Evolutionary conservation across 768 basidiomycete genomes (phyloP).

Genomic region (Cantharellus cinnabarinus): DNA sequence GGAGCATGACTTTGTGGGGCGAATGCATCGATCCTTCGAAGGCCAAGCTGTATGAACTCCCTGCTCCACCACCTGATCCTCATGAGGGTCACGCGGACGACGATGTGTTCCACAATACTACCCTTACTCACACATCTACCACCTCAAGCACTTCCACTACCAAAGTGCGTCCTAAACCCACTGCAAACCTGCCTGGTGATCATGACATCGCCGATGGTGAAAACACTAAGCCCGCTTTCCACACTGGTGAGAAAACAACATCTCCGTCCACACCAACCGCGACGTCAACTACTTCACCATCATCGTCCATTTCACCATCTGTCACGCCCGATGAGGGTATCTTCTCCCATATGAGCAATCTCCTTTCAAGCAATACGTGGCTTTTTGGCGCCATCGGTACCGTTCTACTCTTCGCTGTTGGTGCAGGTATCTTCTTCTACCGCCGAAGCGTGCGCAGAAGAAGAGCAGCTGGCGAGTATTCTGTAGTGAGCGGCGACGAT

Average conservation of each 20-base stretch:
- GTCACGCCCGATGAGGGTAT: conserved; percentile 63
- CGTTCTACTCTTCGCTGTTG: conserved; percentile 53
- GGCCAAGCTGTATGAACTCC: conserved; percentile 31
- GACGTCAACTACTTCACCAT: conserved; percentile 6
- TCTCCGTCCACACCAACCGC: conserved; percentile 55
- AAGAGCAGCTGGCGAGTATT: conserved; percentile 28
- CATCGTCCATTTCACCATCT: conserved; percentile 21
- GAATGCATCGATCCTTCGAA: conserved; percentile 52
- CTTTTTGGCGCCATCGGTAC: conserved; percentile 71
- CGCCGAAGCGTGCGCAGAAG: conserved; percentile 29
- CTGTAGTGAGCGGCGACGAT: conserved; percentile 37
- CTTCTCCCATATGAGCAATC: conserved; percentile 58
- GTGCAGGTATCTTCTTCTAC: conserved; percentile 61
- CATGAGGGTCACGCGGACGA: conserved; percentile 11
- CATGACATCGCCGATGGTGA: conserved; percentile 19
- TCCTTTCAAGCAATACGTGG: conserved; percentile 68
- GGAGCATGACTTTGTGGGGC: conserved; percentile 89
- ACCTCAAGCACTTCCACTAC: neutral
- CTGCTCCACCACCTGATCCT: conserved; percentile 7
- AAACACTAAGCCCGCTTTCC: conserved; percentile 58
- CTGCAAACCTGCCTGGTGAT: conserved; percentile 12
- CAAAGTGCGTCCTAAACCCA: conserved; percentile 12
- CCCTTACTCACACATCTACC: no score
- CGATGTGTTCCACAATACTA: neutral
- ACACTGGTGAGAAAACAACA: conserved; percentile 57